A percentile compares a stretch with the other conserved stretches of the same genome.
phyloP scores from a whole-genome alignment of 371 early-diverging fungal species.

The Circinella umbellata region DNA sequence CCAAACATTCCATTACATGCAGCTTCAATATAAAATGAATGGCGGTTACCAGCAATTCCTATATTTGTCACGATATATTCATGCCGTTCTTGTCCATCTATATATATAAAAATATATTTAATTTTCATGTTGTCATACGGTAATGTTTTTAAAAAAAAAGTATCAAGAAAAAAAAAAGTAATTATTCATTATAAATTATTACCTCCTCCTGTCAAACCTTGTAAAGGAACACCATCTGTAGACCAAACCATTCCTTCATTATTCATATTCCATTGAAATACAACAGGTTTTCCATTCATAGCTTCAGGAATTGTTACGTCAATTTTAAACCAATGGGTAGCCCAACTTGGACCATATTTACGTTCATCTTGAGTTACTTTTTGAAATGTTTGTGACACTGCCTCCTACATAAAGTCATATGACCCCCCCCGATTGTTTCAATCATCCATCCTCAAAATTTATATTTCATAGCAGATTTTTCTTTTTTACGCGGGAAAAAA shows the following conservation, averaged over 20 bases:
- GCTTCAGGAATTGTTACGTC: slow-evolving; percentile 66
- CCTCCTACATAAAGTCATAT: slow-evolving; percentile 33
- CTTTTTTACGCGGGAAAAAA: not conserved
- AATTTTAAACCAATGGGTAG: slow-evolving; percentile 90
- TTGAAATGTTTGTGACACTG: slow-evolving; percentile 42
- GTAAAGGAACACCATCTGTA: slow-evolving; percentile 79
- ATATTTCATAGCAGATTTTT: no score
- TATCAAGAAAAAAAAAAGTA: not conserved
- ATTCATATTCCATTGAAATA: slow-evolving; percentile 82
- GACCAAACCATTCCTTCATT: slow-evolving; percentile 93
- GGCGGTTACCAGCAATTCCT: slow-evolving; percentile 65
- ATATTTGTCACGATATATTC: slow-evolving; percentile 75
- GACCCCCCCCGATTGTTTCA: not conserved
- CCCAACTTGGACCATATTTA: slow-evolving; percentile 65
- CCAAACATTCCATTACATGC: slow-evolving; percentile 97
- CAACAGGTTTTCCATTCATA: slow-evolving; percentile 69
- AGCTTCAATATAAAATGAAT: slow-evolving; percentile 84
- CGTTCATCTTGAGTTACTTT: slow-evolving; percentile 29
- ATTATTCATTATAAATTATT: not conserved
- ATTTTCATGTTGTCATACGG: no score
- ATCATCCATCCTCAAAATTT: no score
- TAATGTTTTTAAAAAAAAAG: no score
- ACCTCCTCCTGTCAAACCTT: slow-evolving; percentile 89
- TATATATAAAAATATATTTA: not conserved
- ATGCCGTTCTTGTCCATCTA: slow-evolving; percentile 70